Base-by-base conservation (phyloP, 2,329 filamentous ascomycete species). In the Hymenotorrendiella dingleyae region DNA sequence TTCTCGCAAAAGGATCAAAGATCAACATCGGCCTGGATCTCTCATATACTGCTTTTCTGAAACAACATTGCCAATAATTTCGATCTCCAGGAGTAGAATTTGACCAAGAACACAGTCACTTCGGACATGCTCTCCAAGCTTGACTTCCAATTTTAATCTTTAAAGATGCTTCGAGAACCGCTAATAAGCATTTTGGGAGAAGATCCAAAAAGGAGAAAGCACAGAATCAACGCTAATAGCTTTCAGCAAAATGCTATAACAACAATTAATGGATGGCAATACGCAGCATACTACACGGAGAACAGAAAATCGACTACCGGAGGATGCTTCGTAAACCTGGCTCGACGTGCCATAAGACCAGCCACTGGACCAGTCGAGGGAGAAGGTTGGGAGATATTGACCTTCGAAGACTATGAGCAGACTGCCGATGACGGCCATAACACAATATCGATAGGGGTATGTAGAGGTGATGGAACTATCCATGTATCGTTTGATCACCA, bases 401-500 rank as follows among this genome's bases (percentile, higher is more conserved):
- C 30, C 5, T 55, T 57, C 21, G 33, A 24, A 8, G 55, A 58
- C 26, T 56, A 55, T 39, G 36, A 48, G 11, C 53, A 57, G 29
- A 39, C 21, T 14, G 40, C 22, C 23, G 55, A 58, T 40, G 54
- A 56, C 49, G 54, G 55, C 5, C 52, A 54, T 32, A 51, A 55
- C 33, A 54, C 47, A 1, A 53, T 55, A 21, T 55, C 49, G 4
- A 46, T 58, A 14, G 54, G 53, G 2, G 36, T 57, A 12, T 55
- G 53, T 45, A 42, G 41, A 14, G 53, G 49, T 4, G 54, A 55
- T 43, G 52, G 52, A 8, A 55, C 46, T 11, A 49, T 58, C 10
- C 53, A 57, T 46, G 20, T 57, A 16, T 47, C 52, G 17, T 57
- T 52, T 42, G 53, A 57, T 43, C 47, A 55, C 36, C 53, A 55